Evolutionary conservation across 2,329 filamentous ascomycete species (phyloP).

Genomic region (Aspergillus sp.): DNA sequence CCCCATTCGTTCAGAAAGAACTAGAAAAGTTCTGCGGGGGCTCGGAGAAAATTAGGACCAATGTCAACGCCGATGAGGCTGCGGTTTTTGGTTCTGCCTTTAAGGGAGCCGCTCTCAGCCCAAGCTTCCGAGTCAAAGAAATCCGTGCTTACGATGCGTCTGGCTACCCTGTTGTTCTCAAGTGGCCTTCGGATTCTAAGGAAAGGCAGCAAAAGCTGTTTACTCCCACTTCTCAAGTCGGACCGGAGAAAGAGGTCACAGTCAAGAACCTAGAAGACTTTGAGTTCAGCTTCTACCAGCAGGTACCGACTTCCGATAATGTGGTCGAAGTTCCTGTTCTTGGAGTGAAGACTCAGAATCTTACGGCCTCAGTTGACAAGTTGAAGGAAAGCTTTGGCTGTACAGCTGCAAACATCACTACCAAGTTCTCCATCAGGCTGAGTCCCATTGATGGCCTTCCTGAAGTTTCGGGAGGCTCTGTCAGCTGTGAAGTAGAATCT

Average conservation of each 20-base stretch:
- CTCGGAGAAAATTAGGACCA: constrained; percentile 79
- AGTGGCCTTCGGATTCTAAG: constrained; percentile 72
- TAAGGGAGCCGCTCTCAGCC: constrained; percentile 86
- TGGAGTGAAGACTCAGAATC: constrained; percentile 73
- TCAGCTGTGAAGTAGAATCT: constrained; percentile 81
- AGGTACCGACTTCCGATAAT: constrained; percentile 51
- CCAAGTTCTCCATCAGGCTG: constrained; percentile 75
- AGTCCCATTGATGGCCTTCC: constrained; percentile 74
- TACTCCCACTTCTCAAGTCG: constrained; percentile 71
- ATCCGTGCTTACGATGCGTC: constrained; percentile 80
- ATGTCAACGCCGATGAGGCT: constrained; percentile 95
- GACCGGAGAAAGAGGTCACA: constrained; percentile 77
- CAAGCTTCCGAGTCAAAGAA: constrained; percentile 96
- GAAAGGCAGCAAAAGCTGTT: constrained; percentile 79
- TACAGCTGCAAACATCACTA: constrained; percentile 71
- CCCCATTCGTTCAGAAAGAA: constrained; percentile 89
- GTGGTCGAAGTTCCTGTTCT: constrained; percentile 61
- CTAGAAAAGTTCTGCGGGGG: constrained; percentile 74
- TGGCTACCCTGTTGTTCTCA: constrained; percentile 71
- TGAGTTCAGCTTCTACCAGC: constrained; percentile 75
- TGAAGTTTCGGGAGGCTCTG: constrained; percentile 70
- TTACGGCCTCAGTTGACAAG: constrained; percentile 77
- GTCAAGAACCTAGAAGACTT: constrained; percentile 84
- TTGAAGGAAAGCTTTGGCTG: constrained; percentile 80
- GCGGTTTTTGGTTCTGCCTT: constrained; percentile 96